Evolutionary conservation across 257 asterid genomes (phyloP).

Genomic region (Capsicum chinense): DNA sequence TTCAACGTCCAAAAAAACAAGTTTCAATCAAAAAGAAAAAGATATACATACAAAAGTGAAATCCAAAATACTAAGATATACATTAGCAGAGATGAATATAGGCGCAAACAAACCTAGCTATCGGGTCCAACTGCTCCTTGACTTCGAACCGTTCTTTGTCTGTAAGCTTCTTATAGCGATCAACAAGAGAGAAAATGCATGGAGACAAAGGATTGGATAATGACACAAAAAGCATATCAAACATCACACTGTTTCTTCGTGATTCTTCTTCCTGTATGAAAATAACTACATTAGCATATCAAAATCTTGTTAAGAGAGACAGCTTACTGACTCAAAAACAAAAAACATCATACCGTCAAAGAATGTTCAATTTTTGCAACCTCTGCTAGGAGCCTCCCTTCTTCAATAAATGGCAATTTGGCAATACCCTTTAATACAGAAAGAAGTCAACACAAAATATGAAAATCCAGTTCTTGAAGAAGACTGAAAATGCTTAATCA

Average conservation of each 20-base stretch:
- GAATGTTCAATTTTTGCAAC: conserved; percentile 46
- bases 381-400: conserved; percentile 53
- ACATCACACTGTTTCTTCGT: conserved; percentile 88
- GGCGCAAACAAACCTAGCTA: conserved; percentile 70
- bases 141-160: conserved; percentile 57
- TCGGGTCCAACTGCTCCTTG: conserved; percentile 83
- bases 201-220: conserved; percentile 86
- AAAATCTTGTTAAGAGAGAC: conserved; percentile 9
- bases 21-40: neutral
- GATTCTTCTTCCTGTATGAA: conserved; percentile 81
- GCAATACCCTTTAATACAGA: conserved; percentile 45
- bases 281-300: conserved; percentile 24
- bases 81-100: conserved; percentile 23
- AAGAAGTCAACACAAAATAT: conserved; percentile 7
- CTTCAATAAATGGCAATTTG: conserved; percentile 66
- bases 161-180: conserved; percentile 73
- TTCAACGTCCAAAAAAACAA: neutral
- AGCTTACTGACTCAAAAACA: conserved; percentile 24
- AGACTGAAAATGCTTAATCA: neutral
- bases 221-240: conserved; percentile 87
- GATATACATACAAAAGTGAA: neutral
- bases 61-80: conserved; percentile 19
- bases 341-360: conserved; percentile 44
- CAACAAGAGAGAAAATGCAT: conserved; percentile 81
- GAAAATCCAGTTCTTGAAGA: neutral